Base-by-base conservation (phyloP, 768 basidiomycete species). In the Podaxis carcinomalis region DNA sequence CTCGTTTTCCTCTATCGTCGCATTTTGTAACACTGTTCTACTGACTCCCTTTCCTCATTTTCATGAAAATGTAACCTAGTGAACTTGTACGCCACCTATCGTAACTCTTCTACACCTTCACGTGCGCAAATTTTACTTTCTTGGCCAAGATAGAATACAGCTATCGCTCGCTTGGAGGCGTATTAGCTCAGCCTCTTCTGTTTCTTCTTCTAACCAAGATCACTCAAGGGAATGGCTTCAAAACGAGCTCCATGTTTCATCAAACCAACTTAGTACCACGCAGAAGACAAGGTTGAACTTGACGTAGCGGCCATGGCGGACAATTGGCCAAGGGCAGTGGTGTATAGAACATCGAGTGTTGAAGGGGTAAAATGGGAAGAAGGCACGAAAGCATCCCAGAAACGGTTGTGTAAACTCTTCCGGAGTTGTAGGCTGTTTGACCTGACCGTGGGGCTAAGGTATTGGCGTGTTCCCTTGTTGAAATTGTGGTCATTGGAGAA, bases 171-270 rank as follows among this genome's bases (percentile, higher is more conserved):
- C 84, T 92, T 91, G 93, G 0, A 88, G 82, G 32, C 79, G 75
- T 36, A 91, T 64, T 36, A 93, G 66, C 55, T 80, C 79, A 16
- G 81, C 87, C 69, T 95, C 93, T 60, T 84, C 83, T 9, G 85
- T 86, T 0, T 81, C 85, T 61, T 85, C 78, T 21, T 23, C 74
- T 21, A 73, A 76, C 89, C 92, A 64, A 94, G 72, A 5, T 91
- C 88, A 3, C 83, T 79, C 84, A 88, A 88, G 40, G 95, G 72
- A 59, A 95, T 92, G 71, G 91, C 92, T 77, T 95, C 93, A 19
- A 95, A 88, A 64, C 93, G 78, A 9, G 92, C 90, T 21, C 91
- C 90, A 27, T 92, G 93, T 2, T 90, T 92, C 75, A 83, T 84
- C 62, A 93, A 44, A 6, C 42, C 14, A 21, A 44, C 19, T 44